Conservation (phyloP, 768 basidiomycete genomes). For the Pilatotrama ljubarskyi region DNA sequence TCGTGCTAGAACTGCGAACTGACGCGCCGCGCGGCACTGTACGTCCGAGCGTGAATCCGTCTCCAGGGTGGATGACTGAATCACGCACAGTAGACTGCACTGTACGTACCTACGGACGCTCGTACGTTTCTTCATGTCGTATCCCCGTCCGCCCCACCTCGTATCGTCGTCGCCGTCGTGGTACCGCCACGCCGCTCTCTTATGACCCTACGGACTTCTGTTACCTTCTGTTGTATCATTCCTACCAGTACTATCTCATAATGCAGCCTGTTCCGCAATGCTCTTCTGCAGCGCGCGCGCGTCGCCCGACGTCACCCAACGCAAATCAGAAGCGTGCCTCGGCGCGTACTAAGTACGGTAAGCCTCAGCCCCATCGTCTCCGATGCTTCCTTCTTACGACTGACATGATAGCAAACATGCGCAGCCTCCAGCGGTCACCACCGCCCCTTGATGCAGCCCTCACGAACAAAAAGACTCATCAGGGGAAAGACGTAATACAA, state of each 20-base stretch:
- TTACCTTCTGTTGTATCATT: slow-evolving; percentile 9
- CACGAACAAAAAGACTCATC: background rate
- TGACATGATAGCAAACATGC: no score
- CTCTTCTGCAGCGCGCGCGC: background rate
- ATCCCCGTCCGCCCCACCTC: background rate
- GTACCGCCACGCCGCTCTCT: background rate
- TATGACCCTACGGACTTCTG: slow-evolving; percentile 5
- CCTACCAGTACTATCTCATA: background rate
- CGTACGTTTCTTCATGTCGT: background rate
- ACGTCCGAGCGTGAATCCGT: no score
- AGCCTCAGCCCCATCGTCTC: no score
- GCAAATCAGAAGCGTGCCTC: background rate
- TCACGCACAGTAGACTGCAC: no score
- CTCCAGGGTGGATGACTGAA: no score
- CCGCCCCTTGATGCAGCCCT: background rate
- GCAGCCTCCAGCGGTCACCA: no score
- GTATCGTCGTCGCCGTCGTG: background rate
- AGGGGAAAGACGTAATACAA: background rate
- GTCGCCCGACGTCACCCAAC: background rate
- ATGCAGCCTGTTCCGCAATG: background rate
- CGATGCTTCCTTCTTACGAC: no score
- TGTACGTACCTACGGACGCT: background rate
- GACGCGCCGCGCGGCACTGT: background rate
- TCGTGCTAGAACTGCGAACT: background rate
- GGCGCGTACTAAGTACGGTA: no score